These are phyloP conservation scores for Nepenthes alata DNA, from an alignment of 179 eudicot species.

Conservation along the genomic window DNA sequence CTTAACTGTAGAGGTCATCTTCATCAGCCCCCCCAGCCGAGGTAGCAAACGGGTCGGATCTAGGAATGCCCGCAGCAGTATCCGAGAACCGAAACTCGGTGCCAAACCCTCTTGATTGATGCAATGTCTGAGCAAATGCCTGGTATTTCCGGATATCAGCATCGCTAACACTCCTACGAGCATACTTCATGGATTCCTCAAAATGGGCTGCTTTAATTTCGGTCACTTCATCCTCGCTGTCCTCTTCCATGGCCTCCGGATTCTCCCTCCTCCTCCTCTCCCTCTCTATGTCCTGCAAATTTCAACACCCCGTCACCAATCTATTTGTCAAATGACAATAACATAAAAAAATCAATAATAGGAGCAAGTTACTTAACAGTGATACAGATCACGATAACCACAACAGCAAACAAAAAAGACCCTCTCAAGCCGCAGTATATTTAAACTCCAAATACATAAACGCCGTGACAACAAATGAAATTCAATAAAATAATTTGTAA, in stretches of 20 bases:
- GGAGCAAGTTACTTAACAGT: too few relatives aligned
- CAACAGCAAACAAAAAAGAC: too few relatives aligned
- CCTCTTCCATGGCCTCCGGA: slow-evolving; percentile 86
- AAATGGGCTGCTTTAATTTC: slow-evolving; percentile 77
- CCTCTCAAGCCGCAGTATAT: too few relatives aligned
- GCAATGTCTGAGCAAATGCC: slow-evolving; percentile 76
- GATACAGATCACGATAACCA: too few relatives aligned
- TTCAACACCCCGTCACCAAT: background rate
- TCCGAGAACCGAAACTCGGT: slow-evolving; percentile 53
- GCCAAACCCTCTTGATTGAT: slow-evolving; percentile 82
- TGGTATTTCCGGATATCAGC: slow-evolving; percentile 84
- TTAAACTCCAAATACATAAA: too few relatives aligned
- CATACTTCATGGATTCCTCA: slow-evolving; percentile 83
- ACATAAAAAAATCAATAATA: too few relatives aligned
- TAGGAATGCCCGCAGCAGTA: slow-evolving; percentile 15
- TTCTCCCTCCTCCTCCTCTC: slow-evolving; percentile 64
- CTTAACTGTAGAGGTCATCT: slow-evolving; percentile 65
- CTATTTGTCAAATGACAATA: too few relatives aligned
- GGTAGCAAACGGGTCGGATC: slow-evolving; percentile 55
- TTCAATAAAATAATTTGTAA: too few relatives aligned
- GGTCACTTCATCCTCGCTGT: slow-evolving; percentile 60
- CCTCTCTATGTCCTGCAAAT: slow-evolving; percentile 58
- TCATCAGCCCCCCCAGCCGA: slow-evolving; percentile 68
- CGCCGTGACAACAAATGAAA: too few relatives aligned
- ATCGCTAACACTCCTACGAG: slow-evolving; percentile 79